Base-by-base conservation (phyloP, 106 monocot species). In the Acorus gramineus region DNA sequence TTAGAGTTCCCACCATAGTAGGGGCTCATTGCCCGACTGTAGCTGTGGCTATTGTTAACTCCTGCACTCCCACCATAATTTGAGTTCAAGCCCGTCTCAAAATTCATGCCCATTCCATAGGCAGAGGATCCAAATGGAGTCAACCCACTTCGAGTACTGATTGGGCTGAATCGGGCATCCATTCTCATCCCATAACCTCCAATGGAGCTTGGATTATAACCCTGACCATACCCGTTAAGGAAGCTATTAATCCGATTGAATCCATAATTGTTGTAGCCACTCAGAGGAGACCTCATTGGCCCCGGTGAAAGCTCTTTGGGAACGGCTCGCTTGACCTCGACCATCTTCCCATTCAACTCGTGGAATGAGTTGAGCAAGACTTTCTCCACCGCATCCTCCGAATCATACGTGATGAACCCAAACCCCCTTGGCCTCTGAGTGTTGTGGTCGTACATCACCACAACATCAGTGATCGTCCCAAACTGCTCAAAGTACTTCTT, bases 81-180 rank as follows among this genome's bases (percentile, higher is more conserved):
- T 56, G 69, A 60, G 71, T 44, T 82, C 71, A 85, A 61, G 11
- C 74, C 84, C 56, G 77, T 61, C 46, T 93, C 87, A 62, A 82
- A 78, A 60, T 82, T 82, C 85, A 93, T 76, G 9, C 85, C 85
- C 50, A 93, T 77, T 69, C 87, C 87, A 78, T 80, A 87, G 63
- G 76, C 80, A 76, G 11, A 4, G 11, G 84, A 82, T 58, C 62
- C 76, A 60, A 92, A 80, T 1, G 79, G 71, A 72, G 81, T 71
- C 56, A 80, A 78, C 3, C 79, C 75, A 64, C 77, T 82, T 5
- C 85, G 73, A 11, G 28, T 28, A 28, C 68, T 8, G 8, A 82
- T 42, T 3, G 76, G 68, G 43, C 87, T 82, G 57, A 77, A 82
- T 57, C 92, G 79, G 43, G 69, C 70, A 70, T 92, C 87, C 70